These are phyloP conservation scores for Keithomyces neogunnii DNA, from an alignment of 2,329 filamentous ascomycete genomes.

Conservation along the genomic window DNA sequence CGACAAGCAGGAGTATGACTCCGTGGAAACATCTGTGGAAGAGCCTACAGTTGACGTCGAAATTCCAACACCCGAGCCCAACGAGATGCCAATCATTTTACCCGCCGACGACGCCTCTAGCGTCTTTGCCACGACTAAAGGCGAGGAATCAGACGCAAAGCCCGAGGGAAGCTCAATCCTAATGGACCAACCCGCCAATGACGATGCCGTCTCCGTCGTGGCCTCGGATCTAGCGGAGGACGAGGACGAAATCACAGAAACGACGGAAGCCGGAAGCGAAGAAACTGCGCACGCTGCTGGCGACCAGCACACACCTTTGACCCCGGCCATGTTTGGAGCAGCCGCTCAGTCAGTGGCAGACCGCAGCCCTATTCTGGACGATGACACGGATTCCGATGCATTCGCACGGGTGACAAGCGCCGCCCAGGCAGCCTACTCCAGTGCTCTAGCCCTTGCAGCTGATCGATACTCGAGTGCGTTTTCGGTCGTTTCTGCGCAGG, in stretches of 20 bases:
- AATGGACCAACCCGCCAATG: background rate
- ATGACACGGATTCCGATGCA: conserved; percentile 27
- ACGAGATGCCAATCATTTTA: background rate
- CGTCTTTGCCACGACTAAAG: background rate
- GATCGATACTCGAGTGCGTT: conserved; percentile 60
- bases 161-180: background rate
- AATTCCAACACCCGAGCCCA: background rate
- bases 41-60: background rate
- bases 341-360: conserved; percentile 41
- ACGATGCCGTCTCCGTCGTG: background rate
- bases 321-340: conserved; percentile 38
- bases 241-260: background rate
- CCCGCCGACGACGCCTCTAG: background rate
- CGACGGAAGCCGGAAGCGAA: conserved; percentile 16
- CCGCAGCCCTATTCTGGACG: conserved; percentile 39
- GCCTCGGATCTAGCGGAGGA: background rate
- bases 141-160: background rate
- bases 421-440: conserved; percentile 52
- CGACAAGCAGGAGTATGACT: conserved; percentile 1
- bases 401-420: conserved; percentile 31
- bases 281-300: conserved; percentile 11
- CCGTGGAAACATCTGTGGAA: conserved; percentile 3
- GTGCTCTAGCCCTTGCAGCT: conserved; percentile 57
- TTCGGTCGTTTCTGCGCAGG: conserved; percentile 56
- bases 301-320: conserved; percentile 15